Evolutionary conservation across 345 rosid species (phyloP), one percentile per base, ranked within the genome.

Genomic region (Pelargonium nanum): DNA sequence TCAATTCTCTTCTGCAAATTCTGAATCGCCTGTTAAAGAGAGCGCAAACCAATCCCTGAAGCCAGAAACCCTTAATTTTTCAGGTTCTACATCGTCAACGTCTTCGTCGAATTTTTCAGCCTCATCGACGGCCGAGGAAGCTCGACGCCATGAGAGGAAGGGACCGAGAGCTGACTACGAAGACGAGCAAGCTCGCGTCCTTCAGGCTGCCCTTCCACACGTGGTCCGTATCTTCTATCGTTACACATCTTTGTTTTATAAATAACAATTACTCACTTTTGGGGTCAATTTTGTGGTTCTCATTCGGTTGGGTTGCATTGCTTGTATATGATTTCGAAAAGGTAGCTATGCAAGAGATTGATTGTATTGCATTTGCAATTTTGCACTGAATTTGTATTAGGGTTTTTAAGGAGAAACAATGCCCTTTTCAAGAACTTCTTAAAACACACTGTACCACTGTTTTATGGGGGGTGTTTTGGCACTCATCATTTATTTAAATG

Each of bases 101-200:
- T 72, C 76, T 2, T 64, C 79, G 10, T 68, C 83, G 22, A 24
- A 54, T 51, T 22, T 56, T 26, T 64, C 74, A 6, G 17, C 64
- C 2, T 65, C 87, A 51, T 64, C 65, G 13, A 23, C 77, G 25
- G 62, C 61, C 20, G 83, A 80, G 67, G 83, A 79, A 56, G 48
- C 71, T 62, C 73, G 51, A 0, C 77, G 77, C 25, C 66, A 55
- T 3, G 68, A 75, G 70, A 74, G 81, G 59, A 72, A 74, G 76
- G 71, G 72, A 17, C 90, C 83, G 1, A 65, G 71, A 30, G 78
- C 66, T 23, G 89, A 73, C 62, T 86, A 83, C 62, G 80, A 78
- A 64, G 89, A 82, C 23, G 93, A 91, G 78, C 95, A 85, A 65
- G 83, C 81, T 60, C 84, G 93, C 52, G 83, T 91, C 48, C 95